Base-by-base conservation (phyloP, 352 stramenopile genomes). In the Globisporangium middletonii region DNA sequence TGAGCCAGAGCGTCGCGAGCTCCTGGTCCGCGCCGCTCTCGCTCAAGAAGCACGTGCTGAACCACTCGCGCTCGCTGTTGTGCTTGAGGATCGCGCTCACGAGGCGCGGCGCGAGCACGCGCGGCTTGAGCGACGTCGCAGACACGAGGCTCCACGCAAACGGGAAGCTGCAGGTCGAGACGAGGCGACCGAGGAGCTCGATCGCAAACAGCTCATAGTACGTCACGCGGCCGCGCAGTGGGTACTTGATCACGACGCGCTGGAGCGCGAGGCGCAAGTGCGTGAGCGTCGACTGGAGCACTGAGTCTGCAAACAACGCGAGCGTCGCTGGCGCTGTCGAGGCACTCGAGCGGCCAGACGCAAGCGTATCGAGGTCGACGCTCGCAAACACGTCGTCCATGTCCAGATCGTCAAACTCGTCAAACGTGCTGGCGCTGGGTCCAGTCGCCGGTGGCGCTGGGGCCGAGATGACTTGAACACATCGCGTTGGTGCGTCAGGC, bases 191-290 rank as follows among this genome's bases (percentile, higher is more conserved):
- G 23, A 91, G 58, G 47, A 92, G 62, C 60, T 94, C 81, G 43
- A 92, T 72, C 15, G 74, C 53, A 50, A 77, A 89, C n/a, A 86
- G 48, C 65, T 94, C 77, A 15, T 82, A 56, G 42, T 72, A 84
- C 1, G 50, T 59, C 38, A 54, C 57, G 30, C 63, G 56, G 8
- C 66, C 64, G 46, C 56, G 60, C 42, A 33, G 30, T 1, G 74
- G 79, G 19, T 83, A 83, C 9, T 75, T 70, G 33, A 90, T 67
- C 30, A 90, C 60, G 35, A 89, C 63, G 12, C 77, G 69, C 41
- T 91, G 83, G 3, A 93, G 44, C 0, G 57, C 52, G 0, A 77
- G 16, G 30, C 79, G 66, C 43, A 91, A 53, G 30, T 76, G 72
- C 8, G 43, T 62, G 23, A 53, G 63, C 16, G 81, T 59, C 3